Evolutionary conservation across 345 rosid genomes (phyloP).

Genomic region (Camelina laxa): DNA sequence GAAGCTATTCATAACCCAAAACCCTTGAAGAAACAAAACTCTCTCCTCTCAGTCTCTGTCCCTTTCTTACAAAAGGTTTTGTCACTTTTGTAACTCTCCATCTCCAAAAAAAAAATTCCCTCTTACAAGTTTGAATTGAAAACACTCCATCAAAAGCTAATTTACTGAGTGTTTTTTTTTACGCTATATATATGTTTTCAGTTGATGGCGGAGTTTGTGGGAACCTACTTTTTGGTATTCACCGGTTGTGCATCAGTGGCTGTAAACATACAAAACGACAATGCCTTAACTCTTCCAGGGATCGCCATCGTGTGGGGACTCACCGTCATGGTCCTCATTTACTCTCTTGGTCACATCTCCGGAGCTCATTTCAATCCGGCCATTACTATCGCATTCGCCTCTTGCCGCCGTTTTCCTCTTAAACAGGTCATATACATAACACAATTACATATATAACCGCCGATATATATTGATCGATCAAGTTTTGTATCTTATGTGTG

Average conservation of each 20-base stretch:
- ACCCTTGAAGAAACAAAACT: conserved; percentile 47
- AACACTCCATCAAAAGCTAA: not conserved
- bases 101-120: not conserved
- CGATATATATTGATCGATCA: not conserved
- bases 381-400: conserved; percentile 88
- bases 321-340: conserved; percentile 76
- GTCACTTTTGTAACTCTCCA: conserved; percentile 1
- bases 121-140: not conserved
- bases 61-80: conserved; percentile 82
- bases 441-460: not conserved
- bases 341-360: conserved; percentile 88
- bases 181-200: conserved; percentile 35
- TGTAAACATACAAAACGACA: conserved; percentile 60
- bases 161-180: not conserved
- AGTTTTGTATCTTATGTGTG: not conserved
- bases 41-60: conserved; percentile 53
- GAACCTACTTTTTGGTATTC: conserved; percentile 86
- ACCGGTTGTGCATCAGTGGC: conserved; percentile 83
- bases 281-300: conserved; percentile 70
- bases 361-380: conserved; percentile 98
- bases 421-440: conserved; percentile 53
- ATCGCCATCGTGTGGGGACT: conserved; percentile 84
- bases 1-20: not conserved
- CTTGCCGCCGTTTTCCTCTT: conserved; percentile 78
- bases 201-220: conserved; percentile 73